A percentile compares a stretch with the other conserved stretches of the same genome.
Evolutionary conservation across 2,329 filamentous ascomycete genomes (phyloP).

Genomic region (Ceratocystiopsis brevicomis): DNA sequence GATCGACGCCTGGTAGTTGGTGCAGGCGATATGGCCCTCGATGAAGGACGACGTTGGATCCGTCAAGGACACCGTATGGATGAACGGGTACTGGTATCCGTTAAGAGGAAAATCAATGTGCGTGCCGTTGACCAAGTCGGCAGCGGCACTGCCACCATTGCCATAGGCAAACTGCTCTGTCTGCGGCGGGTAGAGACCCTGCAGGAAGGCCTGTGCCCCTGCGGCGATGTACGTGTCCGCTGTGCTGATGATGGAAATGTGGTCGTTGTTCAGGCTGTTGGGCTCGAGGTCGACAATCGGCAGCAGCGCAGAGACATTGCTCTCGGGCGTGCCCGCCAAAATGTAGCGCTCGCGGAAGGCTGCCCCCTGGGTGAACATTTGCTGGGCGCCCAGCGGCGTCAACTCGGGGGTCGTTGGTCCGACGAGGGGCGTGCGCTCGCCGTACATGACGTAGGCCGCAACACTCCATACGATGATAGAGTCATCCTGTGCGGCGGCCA

Average conservation of each 20-base stretch:
- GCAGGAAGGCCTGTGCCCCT: constrained; percentile 59
- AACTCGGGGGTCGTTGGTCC: constrained; percentile 17
- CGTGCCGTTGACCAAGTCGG: constrained; percentile 23
- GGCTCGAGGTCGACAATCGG: constrained; percentile 24
- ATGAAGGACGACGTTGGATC: constrained; percentile 28
- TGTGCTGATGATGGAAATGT: constrained; percentile 24
- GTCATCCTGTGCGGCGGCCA: constrained; percentile 1
- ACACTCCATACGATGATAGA: constrained; percentile 28
- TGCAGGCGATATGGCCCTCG: constrained; percentile 21
- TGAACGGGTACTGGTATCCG: constrained; percentile 64
- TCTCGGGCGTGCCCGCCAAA: constrained; percentile 8
- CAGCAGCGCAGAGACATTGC: constrained; percentile 9
- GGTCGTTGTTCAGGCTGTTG: constrained; percentile 28
- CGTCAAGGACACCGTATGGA: constrained; percentile 18
- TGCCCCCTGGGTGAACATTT: constrained; percentile 28
- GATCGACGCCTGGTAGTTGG: constrained; percentile 17
- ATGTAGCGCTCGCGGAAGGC: constrained; percentile 32
- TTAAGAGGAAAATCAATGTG: constrained; percentile 45
- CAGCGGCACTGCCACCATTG: constrained; percentile 15
- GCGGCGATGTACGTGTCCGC: constrained; percentile 34
- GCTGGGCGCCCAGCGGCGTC: constrained; percentile 34
- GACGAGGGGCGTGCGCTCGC: constrained; percentile 30
- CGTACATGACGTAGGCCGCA: constrained; percentile 29
- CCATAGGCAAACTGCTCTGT: constrained; percentile 19
- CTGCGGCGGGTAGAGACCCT: constrained; percentile 66